Evolutionary conservation across 805 yeast genomes (phyloP).

Genomic region (Candida pseudoglaebosa): DNA sequence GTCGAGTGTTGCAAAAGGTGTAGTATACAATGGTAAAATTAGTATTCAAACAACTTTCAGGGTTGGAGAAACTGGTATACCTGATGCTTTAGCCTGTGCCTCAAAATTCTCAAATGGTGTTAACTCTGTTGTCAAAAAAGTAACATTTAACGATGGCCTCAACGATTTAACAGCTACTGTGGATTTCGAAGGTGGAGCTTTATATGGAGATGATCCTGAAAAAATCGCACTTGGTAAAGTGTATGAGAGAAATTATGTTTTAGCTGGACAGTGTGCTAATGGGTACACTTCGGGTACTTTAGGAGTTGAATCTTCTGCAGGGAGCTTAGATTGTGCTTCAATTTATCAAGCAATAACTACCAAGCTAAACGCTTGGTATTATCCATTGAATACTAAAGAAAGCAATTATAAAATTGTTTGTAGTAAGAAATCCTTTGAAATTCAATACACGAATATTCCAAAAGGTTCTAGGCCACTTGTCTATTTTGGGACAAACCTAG

Average conservation of each 20-base stretch:
- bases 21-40: slow-evolving; percentile 16
- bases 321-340: slow-evolving; percentile 12
- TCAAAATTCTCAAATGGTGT: slow-evolving; percentile 14
- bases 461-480: slow-evolving; percentile 25
- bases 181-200: slow-evolving; percentile 7
- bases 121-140: slow-evolving; percentile 11
- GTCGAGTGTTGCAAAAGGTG: slow-evolving; percentile 8
- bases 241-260: slow-evolving; percentile 8
- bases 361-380: slow-evolving; percentile 13
- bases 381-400: slow-evolving; percentile 8
- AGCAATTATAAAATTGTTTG: slow-evolving; percentile 13
- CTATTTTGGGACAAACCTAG: slow-evolving; percentile 11
- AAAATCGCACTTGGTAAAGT: slow-evolving; percentile 9
- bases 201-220: neutral
- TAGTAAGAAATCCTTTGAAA: slow-evolving; percentile 7
- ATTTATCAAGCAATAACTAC: slow-evolving; percentile 11
- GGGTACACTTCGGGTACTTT: slow-evolving; percentile 14
- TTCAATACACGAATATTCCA: slow-evolving; percentile 19
- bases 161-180: slow-evolving; percentile 10
- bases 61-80: slow-evolving; percentile 13
- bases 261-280: slow-evolving; percentile 8
- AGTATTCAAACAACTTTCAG: slow-evolving; percentile 21
- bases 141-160: slow-evolving; percentile 16
- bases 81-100: slow-evolving; percentile 17
- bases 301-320: slow-evolving; percentile 7